Percentiles rank a stretch among this genome's conserved stretches.
phyloP scores from a whole-genome alignment of 805 yeast species.

The Pichia phayaonensis region DNA sequence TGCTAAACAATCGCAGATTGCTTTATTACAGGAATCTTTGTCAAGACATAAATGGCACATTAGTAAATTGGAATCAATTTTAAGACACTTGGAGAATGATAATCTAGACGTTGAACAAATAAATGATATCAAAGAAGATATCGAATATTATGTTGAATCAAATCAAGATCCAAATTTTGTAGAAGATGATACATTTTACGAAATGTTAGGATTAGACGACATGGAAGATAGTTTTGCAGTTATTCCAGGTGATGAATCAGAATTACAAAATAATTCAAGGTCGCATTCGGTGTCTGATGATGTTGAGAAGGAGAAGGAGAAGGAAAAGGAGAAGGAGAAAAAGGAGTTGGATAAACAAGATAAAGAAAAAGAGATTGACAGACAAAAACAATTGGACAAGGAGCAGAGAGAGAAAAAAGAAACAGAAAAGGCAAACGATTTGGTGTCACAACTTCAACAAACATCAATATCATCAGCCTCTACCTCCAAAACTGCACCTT shows the following conservation, averaged over 20 bases:
- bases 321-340: background rate
- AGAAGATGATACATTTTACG: slow-evolving; percentile 90
- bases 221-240: slow-evolving; percentile 26
- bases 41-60: slow-evolving; percentile 78
- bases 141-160: slow-evolving; percentile 86
- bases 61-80: slow-evolving; percentile 65
- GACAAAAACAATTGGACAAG: slow-evolving; percentile 3
- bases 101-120: slow-evolving; percentile 71
- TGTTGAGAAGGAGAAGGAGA: slow-evolving; percentile 4
- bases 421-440: background rate
- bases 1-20: slow-evolving; percentile 48
- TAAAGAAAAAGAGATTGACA: slow-evolving; percentile 1
- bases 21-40: slow-evolving; percentile 52
- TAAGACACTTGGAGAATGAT: slow-evolving; percentile 73
- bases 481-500: slow-evolving; percentile 2
- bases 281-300: slow-evolving; percentile 4
- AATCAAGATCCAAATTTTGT: slow-evolving; percentile 90
- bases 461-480: slow-evolving; percentile 1
- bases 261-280: background rate
- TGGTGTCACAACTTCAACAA: background rate
- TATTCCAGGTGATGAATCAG: slow-evolving; percentile 15
- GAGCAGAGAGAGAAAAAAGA: slow-evolving; percentile 1
- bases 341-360: background rate
- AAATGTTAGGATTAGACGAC: slow-evolving; percentile 67
- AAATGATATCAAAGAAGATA: slow-evolving; percentile 76